A percentile compares a stretch with the other conserved stretches of the same genome.
These are phyloP conservation scores for Rheum nobile DNA, from an alignment of 148 eudicot species.

Conservation along the genomic window DNA sequence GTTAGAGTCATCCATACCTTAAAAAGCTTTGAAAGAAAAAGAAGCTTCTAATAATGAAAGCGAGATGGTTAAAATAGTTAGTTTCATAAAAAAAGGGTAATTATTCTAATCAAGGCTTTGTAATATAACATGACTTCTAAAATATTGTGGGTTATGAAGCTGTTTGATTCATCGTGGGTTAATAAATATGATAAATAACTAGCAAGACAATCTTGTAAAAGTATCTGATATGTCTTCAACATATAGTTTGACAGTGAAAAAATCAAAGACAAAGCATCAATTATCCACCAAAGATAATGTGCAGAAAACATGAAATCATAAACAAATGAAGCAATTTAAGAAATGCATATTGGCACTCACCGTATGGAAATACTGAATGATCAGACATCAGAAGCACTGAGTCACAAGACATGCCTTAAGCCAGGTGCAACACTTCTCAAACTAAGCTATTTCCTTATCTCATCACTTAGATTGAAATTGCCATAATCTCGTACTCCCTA, in stretches of 20 bases:
- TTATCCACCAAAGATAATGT: background rate
- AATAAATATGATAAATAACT: background rate
- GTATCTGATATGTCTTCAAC: background rate
- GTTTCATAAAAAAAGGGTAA: too few species aligned
- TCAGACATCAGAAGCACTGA: constrained; percentile 84
- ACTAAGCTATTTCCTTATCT: too few species aligned
- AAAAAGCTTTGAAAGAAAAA: too few species aligned
- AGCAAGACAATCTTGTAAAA: background rate
- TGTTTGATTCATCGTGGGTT: background rate
- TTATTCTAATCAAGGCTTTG: too few species aligned
- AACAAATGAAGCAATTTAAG: background rate
- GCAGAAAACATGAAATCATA: background rate
- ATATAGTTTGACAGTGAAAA: background rate
- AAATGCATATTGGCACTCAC: constrained; percentile 27
- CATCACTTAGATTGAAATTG: too few species aligned
- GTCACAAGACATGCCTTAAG: constrained; percentile 31
- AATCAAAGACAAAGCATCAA: background rate
- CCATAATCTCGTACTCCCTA: too few species aligned
- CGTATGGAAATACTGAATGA: constrained; percentile 68
- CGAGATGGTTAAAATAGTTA: too few species aligned
- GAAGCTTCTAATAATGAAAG: too few species aligned
- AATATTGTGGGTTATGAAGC: too few species aligned
- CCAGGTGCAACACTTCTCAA: too few species aligned
- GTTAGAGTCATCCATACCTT: too few species aligned
- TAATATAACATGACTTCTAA: too few species aligned